phyloP scores from a whole-genome alignment of 331 rosid genomes.

The Spiraea crenata region DNA sequence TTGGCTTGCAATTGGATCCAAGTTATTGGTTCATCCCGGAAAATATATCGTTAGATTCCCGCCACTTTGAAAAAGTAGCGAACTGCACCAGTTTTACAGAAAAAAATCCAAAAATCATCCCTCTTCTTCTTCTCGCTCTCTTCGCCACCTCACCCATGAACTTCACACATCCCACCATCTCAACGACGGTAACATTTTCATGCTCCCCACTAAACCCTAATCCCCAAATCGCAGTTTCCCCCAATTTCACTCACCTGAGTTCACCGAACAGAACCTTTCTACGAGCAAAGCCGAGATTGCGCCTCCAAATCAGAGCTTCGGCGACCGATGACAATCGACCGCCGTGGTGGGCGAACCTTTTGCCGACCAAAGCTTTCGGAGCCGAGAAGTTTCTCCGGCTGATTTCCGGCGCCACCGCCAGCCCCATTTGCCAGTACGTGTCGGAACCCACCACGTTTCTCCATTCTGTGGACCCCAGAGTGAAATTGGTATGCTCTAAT shows the following conservation, averaged over 20 bases:
- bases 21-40: too few species aligned
- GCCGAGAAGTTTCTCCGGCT: constrained; percentile 74
- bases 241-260: constrained; percentile 22
- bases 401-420: constrained; percentile 85
- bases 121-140: too few species aligned
- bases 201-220: constrained; percentile 11
- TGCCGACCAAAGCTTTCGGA: constrained; percentile 57
- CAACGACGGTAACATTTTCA: constrained; percentile 29
- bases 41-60: constrained; percentile 20
- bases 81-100: constrained; percentile 1
- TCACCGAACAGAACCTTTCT: constrained; percentile 23
- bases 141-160: constrained; percentile 38
- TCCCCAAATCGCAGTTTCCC: constrained; percentile 27
- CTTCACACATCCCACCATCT: constrained; percentile 41
- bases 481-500: constrained; percentile 70
- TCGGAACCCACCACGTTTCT: constrained; percentile 83
- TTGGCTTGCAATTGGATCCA: too few species aligned
- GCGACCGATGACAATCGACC: constrained; percentile 33
- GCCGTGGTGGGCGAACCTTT: constrained; percentile 58
- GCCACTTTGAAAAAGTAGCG: constrained; percentile 21
- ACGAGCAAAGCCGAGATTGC: constrained; percentile 13
- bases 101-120: background rate
- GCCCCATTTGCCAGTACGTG: constrained; percentile 91
- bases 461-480: constrained; percentile 80
- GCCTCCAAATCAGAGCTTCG: constrained; percentile 51